These are phyloP conservation scores for Ceratobasidium sp. DNA, from an alignment of 1,284 basidiomycete species.

Conservation along the genomic window DNA sequence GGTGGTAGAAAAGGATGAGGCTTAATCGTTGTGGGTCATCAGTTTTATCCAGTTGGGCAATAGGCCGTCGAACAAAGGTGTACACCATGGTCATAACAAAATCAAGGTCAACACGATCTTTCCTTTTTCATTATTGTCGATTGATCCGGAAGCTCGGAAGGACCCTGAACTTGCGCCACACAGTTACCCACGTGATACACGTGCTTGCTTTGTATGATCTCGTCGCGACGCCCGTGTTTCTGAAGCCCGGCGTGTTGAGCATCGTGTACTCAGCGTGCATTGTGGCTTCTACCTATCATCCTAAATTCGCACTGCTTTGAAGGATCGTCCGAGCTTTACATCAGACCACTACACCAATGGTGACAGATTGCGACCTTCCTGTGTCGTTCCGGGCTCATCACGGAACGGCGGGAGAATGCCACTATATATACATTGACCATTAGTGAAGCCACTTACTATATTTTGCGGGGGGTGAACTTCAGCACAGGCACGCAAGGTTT, in stretches of 20 bases:
- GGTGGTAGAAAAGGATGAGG: conserved; percentile 13
- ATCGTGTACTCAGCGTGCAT: neutral
- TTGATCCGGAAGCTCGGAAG: neutral
- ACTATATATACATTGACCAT: too few relatives aligned
- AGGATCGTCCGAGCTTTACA: neutral
- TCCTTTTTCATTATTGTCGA: conserved; percentile 22
- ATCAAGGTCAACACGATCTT: neutral
- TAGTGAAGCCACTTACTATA: too few relatives aligned
- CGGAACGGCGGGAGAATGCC: too few relatives aligned
- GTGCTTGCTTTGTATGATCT: neutral
- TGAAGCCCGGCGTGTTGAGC: neutral
- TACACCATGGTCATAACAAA: conserved; percentile 1
- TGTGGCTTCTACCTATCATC: conserved; percentile 17
- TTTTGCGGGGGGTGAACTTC: too few relatives aligned
- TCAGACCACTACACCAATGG: neutral
- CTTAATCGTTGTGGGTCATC: neutral
- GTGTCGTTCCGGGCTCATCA: too few relatives aligned
- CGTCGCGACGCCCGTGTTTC: neutral
- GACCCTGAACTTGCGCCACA: neutral
- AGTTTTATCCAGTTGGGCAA: conserved; percentile 25
- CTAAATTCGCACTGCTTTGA: neutral
- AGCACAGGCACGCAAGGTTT: too few relatives aligned
- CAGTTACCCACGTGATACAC: neutral
- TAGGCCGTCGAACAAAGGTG: conserved; percentile 30
- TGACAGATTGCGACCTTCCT: neutral